These are phyloP conservation scores for Penicillium sp. DNA, from an alignment of 2,329 filamentous ascomycete species.

Conservation along the genomic window DNA sequence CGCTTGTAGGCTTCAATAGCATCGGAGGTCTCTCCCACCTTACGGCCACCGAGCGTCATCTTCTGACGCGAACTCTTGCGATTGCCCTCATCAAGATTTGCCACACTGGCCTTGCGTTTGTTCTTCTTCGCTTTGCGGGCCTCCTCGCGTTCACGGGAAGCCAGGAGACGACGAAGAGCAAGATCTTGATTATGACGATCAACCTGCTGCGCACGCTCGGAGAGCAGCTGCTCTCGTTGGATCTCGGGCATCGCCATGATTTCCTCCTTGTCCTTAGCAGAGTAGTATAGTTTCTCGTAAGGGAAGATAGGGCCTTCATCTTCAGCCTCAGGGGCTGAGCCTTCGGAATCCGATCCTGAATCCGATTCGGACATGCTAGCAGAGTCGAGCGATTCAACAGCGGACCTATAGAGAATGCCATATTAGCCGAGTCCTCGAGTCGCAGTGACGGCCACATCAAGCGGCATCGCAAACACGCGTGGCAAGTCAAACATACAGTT, in stretches of 20 bases:
- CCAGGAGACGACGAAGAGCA: slow-evolving; percentile 67
- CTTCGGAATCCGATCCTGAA: too few species aligned
- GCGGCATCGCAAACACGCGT: too few species aligned
- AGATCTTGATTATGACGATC: slow-evolving; percentile 74
- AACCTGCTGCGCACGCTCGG: slow-evolving; percentile 73
- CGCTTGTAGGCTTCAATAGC: slow-evolving; percentile 64
- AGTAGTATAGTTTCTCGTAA: slow-evolving; percentile 76
- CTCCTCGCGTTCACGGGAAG: slow-evolving; percentile 57
- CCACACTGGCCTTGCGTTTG: slow-evolving; percentile 67
- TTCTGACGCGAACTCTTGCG: slow-evolving; percentile 66
- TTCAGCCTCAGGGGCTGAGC: too few species aligned
- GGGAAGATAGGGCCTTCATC: slow-evolving; percentile 57
- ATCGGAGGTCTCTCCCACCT: slow-evolving; percentile 58
- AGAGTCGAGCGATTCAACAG: slow-evolving; percentile 67
- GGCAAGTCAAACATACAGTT: too few species aligned
- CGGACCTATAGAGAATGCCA: too few species aligned
- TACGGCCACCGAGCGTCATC: slow-evolving; percentile 57
- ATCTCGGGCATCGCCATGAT: slow-evolving; percentile 85
- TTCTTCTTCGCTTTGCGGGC: slow-evolving; percentile 44
- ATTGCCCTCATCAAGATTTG: slow-evolving; percentile 67
- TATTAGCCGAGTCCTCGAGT: too few species aligned
- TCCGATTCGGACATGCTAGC: slow-evolving; percentile 85
- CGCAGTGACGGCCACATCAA: too few species aligned
- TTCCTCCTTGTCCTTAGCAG: slow-evolving; percentile 61
- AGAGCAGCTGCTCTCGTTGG: slow-evolving; percentile 79